Base-by-base conservation (phyloP, 1,139 yeast genomes). In the Yamadazyma jaroonii region DNA sequence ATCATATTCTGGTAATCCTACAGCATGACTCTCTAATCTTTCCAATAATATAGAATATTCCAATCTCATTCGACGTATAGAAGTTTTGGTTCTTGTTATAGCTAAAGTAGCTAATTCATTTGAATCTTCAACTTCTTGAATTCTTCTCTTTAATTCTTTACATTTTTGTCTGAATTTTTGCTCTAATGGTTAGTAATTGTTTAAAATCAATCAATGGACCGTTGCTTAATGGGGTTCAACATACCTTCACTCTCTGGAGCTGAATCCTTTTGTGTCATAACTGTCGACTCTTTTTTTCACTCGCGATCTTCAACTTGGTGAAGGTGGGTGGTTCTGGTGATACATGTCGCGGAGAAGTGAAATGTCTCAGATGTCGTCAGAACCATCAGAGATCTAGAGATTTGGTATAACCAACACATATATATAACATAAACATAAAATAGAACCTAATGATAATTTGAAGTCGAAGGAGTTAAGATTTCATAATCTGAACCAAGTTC, bases 21-120 rank as follows among this genome's bases (percentile, higher is more conserved):
- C 44, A 0, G 76, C 73, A 40, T 81, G 68, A 7, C 72, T 72
- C 54, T 90, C 97, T 31, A 92, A 72, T 46, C 88, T 72, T 54
- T 92, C 97, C 35, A 90, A 62, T 35, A 92, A 64, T 22, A 90
- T 68, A 1, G 90, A 78, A 52, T 94, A 84, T 56, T 92, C 97
- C 30, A 89, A 71, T 42, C 96, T 77, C 37, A 87, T 67, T 46
- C 97, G 69, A 48, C 90, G 81, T 25, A 90, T 81, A 6, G 90
- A 78, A 15, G 81, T 74, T 49, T 85, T 81, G 7, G 95, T 83
- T 50, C 97, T 77, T 12, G 84, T 76, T 27, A 92, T 78, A 1
- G 95, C 89, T 28, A 89, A 64, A 0, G 90, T 77, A 37, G 89
- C 79, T 7, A 81, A 65, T 54, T 88, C 95, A 58, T 92, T 94